Evolutionary conservation across 352 stramenopile species (phyloP).

Genomic region (Pythium aristosporum): DNA sequence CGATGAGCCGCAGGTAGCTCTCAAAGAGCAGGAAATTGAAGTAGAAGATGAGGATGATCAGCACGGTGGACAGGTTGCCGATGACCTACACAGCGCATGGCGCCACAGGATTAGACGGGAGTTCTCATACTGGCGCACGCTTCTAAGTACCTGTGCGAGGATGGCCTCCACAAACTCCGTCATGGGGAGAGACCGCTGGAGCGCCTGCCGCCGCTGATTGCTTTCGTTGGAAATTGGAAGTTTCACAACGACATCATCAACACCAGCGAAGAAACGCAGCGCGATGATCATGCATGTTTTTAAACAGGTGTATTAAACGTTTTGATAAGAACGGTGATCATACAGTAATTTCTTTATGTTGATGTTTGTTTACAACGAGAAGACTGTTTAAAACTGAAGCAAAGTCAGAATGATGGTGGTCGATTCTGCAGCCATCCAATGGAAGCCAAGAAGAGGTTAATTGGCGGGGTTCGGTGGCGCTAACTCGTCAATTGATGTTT

Average conservation of each 20-base stretch:
- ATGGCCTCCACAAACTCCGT: conserved; percentile 84
- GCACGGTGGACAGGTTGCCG: conserved; percentile 84
- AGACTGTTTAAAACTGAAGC: background rate
- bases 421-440: background rate
- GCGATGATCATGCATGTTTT: conserved; percentile 2
- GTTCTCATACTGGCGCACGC: background rate
- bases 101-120: background rate
- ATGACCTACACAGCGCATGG: conserved; percentile 44
- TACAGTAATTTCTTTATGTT: background rate
- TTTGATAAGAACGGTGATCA: background rate
- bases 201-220: conserved; percentile 1
- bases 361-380: background rate
- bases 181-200: conserved; percentile 33
- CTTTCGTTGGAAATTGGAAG: background rate
- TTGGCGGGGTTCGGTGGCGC: background rate
- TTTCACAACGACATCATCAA: conserved; percentile 22
- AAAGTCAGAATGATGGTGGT: background rate
- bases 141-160: conserved; percentile 59
- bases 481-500: background rate
- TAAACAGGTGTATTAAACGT: conserved; percentile 10
- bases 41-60: conserved; percentile 86
- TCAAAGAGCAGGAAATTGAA: conserved; percentile 91
- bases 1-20: conserved; percentile 86
- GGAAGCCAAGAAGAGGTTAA: too few relatives aligned
- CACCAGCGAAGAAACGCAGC: conserved; percentile 13